Conservation (phyloP, 177 flowering plant genomes). For the Vitis hybrid region DNA sequence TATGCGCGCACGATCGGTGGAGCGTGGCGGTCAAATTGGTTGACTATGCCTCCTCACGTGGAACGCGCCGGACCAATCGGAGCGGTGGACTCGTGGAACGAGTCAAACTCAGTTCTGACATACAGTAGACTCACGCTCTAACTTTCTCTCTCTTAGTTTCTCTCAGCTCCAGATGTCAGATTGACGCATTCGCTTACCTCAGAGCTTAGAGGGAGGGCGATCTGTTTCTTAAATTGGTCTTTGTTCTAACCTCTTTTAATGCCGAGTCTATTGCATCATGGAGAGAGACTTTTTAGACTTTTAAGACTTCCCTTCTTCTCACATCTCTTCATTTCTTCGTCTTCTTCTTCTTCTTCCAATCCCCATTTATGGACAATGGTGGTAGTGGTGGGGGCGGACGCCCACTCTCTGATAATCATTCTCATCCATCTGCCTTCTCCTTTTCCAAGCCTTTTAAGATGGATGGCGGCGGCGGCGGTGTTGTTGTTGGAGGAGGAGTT, state of each 20-base stretch:
- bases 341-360: neutral
- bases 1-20: too few relatives aligned
- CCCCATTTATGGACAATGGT: neutral
- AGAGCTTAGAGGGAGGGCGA: neutral
- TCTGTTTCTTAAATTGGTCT: neutral
- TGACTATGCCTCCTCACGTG: constrained; percentile 19
- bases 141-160: neutral
- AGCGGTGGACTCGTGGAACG: constrained; percentile 3
- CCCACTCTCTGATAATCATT: too few relatives aligned
- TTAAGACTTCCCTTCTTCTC: neutral
- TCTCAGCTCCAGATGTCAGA: neutral
- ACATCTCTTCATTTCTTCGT: constrained; percentile 6
- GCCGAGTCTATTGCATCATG: constrained; percentile 24
- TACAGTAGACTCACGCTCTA: neutral
- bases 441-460: neutral
- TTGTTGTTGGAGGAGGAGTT: neutral
- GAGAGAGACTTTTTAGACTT: neutral
- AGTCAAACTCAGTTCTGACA: constrained; percentile 10
- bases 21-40: constrained; percentile 10
- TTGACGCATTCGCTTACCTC: constrained; percentile 20
- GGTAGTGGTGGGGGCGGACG: too few relatives aligned
- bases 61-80: constrained; percentile 6
- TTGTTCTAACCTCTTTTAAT: constrained; percentile 19
- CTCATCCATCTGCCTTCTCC: neutral
- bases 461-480: too few relatives aligned